Conservation (phyloP, 129 eudicot species). For the Lonicera japonica region DNA sequence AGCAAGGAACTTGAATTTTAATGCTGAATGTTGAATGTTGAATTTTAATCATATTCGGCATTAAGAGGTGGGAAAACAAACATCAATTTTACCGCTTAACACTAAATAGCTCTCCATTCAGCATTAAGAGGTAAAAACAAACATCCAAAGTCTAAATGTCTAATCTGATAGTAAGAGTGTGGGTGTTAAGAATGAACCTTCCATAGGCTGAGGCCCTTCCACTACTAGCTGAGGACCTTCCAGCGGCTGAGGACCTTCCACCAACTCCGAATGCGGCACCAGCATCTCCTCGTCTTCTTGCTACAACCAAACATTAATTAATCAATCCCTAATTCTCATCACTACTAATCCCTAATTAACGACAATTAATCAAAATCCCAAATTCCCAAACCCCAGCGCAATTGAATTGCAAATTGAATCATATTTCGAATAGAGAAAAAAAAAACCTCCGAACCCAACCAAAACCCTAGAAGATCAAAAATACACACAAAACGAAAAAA, state of each 20-base stretch:
- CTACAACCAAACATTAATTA: constrained; percentile 11
- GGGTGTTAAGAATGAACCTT: constrained; percentile 34
- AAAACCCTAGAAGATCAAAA: constrained; percentile 28
- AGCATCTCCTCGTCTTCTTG: constrained; percentile 96
- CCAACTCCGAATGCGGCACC: constrained; percentile 67
- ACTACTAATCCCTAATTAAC: constrained; percentile 13
- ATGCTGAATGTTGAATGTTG: too few species aligned
- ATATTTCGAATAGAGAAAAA: constrained; percentile 2
- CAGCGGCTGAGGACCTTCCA: constrained; percentile 56
- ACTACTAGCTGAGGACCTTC: constrained; percentile 44
- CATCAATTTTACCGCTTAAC: too few species aligned
- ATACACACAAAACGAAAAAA: constrained; percentile 5
- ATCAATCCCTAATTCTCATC: constrained; percentile 18
- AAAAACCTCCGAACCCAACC: constrained; percentile 1
- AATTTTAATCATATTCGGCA: too few species aligned
- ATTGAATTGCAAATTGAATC: background rate
- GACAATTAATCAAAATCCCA: constrained; percentile 1
- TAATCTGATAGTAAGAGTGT: too few species aligned
- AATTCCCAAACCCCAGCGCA: background rate
- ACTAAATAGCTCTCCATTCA: too few species aligned
- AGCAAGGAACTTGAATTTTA: too few species aligned
- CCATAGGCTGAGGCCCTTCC: constrained; percentile 57
- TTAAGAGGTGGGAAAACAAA: too few species aligned
- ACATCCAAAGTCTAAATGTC: too few species aligned
- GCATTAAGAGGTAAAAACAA: too few species aligned